A percentile compares a stretch with the other conserved stretches of the same genome.
phyloP scores from a whole-genome alignment of 225 moss, liverwort and hornwort genomes.

The Pseudoscleropodium purum region DNA sequence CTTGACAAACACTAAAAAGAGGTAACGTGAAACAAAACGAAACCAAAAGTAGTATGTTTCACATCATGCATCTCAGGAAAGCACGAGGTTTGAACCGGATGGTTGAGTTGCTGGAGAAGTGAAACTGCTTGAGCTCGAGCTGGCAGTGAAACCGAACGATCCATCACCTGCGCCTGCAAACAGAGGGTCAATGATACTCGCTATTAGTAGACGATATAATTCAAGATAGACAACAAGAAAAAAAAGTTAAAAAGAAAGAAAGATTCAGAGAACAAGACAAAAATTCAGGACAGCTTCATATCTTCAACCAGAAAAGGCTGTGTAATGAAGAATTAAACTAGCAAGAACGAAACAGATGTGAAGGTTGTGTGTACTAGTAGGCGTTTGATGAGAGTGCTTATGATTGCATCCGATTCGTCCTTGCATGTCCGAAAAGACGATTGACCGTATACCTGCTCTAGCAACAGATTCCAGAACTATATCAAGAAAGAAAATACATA shows the following conservation, averaged over 20 bases:
- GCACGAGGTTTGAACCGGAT: constrained; percentile 51
- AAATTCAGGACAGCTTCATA: not conserved
- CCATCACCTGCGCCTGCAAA: constrained; percentile 72
- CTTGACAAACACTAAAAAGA: not conserved
- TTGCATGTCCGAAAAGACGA: constrained; percentile 89
- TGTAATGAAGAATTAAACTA: not conserved
- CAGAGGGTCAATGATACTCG: not conserved
- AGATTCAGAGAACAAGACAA: not conserved
- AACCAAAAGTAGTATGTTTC: not conserved
- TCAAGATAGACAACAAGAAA: not conserved
- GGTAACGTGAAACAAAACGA: not conserved
- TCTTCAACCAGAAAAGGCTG: not conserved
- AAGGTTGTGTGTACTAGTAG: constrained; percentile 48
- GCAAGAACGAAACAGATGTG: not conserved
- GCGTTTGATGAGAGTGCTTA: constrained; percentile 48
- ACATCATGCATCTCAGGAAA: constrained; percentile 3
- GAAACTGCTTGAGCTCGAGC: constrained; percentile 75
- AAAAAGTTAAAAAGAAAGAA: not conserved
- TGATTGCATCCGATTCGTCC: constrained; percentile 75
- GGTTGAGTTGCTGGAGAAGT: constrained; percentile 75
- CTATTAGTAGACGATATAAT: not conserved
- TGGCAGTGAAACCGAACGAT: constrained; percentile 36
- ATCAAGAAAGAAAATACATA: not conserved
- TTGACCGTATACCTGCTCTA: constrained; percentile 82
- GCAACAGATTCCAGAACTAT: constrained; percentile 22